Base-by-base conservation (phyloP, 495 filamentous ascomycete genomes). In the Xylaria bambusicola region DNA sequence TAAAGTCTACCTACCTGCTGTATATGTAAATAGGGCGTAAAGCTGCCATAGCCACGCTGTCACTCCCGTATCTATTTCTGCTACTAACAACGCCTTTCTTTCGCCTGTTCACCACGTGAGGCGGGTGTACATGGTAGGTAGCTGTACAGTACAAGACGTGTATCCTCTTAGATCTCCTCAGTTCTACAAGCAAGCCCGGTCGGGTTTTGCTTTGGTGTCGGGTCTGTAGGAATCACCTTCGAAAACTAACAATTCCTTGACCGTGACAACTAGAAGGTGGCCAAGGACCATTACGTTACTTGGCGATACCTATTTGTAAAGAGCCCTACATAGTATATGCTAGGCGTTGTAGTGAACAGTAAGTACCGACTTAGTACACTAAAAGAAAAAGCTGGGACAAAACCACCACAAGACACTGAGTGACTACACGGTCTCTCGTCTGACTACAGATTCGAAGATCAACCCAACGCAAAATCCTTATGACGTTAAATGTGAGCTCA, bases 31-130 rank as follows among this genome's bases (percentile, higher is more conserved):
- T n/a, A n/a, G n/a, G n/a, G n/a, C n/a, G n/a, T n/a, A n/a, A n/a
- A n/a, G 24, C 52, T 23, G 9, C 17, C 52, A 54, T 26, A 54
- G 52, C 52, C 52, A 52, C 52, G 23, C n/a, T 44, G 31, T 31
- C 38, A 38, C 3, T 3, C 36, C 36, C 36, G 36, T 38, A 38
- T 38, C 36, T 38, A 38, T 38, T 38, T 38, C 36, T 38, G 36
- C 52, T 38, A 54, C 38, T 35, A 52, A 38, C 35, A 36, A 24
- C 26, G 50, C 52, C 52, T 54, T 17, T 38, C 36, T 10, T 13
- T 17, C 42, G 18, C 24, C 15, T 21, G 26, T 40, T 18, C 9
- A 21, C 29, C 5, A 10, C 24, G 12, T 21, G 24, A 21, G 24
- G 12, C 36, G 49, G 26, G 10, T 21, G 29, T n/a, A 38, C 10